phyloP scores from a whole-genome alignment of 139 green algal genomes.

The Chlorella sp. region DNA sequence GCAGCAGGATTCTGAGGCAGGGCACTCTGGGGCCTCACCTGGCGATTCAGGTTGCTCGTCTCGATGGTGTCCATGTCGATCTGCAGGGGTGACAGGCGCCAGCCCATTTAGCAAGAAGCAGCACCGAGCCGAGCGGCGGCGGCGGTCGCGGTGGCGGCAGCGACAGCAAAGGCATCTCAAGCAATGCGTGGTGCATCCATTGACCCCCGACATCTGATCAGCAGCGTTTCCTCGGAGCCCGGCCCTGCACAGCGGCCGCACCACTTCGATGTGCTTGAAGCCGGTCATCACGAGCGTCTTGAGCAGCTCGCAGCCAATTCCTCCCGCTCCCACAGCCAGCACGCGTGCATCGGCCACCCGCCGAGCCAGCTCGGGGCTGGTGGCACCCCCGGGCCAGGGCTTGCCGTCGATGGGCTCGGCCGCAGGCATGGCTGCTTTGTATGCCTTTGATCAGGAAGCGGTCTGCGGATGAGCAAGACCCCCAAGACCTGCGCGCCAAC shows the following conservation, averaged over 20 bases:
- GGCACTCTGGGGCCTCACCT: neutral
- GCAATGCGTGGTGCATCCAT: no score
- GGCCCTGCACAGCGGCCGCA: constrained; percentile 39
- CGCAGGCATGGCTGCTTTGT: no score
- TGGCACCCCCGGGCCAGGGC: no score
- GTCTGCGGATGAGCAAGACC: no score
- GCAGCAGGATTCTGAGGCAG: neutral
- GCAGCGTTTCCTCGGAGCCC: neutral
- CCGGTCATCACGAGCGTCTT: constrained; percentile 96
- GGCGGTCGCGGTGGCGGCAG: neutral
- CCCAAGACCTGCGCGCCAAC: no score
- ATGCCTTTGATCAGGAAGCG: no score
- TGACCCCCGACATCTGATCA: neutral
- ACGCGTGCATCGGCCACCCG: constrained; percentile 71
- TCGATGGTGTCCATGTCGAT: constrained; percentile 99
- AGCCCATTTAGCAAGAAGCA: neutral
- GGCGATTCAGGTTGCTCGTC: constrained; percentile 96
- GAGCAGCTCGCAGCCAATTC: constrained; percentile 98
- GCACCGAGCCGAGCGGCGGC: neutral
- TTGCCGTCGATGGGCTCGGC: no score
- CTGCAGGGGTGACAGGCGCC: constrained; percentile 52
- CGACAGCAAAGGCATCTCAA: neutral
- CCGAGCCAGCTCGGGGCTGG: no score
- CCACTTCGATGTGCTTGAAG: constrained; percentile 91
- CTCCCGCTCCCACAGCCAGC: constrained; percentile 93